Conservation (phyloP, 1,284 basidiomycete species). For the Ustilago vetiveriae region DNA sequence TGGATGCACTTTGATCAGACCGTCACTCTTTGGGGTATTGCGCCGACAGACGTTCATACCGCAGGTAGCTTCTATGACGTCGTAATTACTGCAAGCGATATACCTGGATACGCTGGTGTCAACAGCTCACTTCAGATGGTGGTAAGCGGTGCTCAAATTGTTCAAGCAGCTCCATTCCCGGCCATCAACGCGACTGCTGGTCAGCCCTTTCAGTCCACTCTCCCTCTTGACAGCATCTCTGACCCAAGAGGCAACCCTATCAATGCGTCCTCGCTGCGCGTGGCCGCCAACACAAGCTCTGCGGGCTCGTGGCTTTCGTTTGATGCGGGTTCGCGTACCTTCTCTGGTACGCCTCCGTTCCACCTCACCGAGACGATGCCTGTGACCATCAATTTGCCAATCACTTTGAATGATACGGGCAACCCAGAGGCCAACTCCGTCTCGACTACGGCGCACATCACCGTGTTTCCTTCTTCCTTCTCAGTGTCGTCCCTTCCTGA, state of each 20-base stretch:
- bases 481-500: slow-evolving; percentile 19
- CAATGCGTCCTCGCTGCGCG: slow-evolving; percentile 15
- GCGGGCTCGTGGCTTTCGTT: slow-evolving; percentile 75
- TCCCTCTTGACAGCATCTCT: slow-evolving; percentile 31
- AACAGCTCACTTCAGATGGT: slow-evolving; percentile 53
- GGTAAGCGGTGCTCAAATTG: slow-evolving; percentile 41
- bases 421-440: slow-evolving; percentile 12
- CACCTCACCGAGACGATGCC: slow-evolving; percentile 63
- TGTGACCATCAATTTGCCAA: slow-evolving; percentile 71
- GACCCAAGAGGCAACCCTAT: slow-evolving; percentile 17
- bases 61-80: slow-evolving; percentile 55
- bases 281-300: slow-evolving; percentile 69
- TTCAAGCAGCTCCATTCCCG: slow-evolving; percentile 35
- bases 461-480: slow-evolving; percentile 49
- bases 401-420: slow-evolving; percentile 69
- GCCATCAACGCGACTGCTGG: slow-evolving; percentile 73
- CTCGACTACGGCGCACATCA: slow-evolving; percentile 52
- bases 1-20: slow-evolving; percentile 79
- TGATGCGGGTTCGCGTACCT: slow-evolving; percentile 71
- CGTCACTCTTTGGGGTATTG: slow-evolving; percentile 81
- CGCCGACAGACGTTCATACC: slow-evolving; percentile 70
- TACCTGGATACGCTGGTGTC: slow-evolving; percentile 53
- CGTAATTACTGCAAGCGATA: slow-evolving; percentile 59
- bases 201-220: slow-evolving; percentile 62
- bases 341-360: slow-evolving; percentile 75